phyloP scores from a whole-genome alignment of 257 asterid genomes.

The Scutellaria baicalensis region DNA sequence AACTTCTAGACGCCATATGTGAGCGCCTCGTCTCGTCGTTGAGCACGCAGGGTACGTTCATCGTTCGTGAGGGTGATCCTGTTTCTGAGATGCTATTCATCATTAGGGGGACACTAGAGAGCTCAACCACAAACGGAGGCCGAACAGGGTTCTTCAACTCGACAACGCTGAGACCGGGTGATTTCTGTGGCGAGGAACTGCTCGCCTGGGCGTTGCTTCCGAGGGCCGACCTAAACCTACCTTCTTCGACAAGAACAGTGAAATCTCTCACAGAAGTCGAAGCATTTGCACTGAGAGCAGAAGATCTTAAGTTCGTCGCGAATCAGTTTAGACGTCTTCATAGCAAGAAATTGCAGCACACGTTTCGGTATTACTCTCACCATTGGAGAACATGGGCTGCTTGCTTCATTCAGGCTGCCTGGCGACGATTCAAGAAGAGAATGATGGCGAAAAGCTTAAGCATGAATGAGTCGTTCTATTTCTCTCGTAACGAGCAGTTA shows the following conservation, averaged over 20 bases:
- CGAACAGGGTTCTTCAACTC: constrained; percentile 74
- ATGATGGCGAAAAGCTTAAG: constrained; percentile 33
- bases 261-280: constrained; percentile 65
- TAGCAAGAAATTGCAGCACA: constrained; percentile 76
- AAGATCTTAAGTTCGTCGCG: constrained; percentile 78
- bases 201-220: constrained; percentile 87
- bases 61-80: constrained; percentile 92
- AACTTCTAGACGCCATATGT: constrained; percentile 79
- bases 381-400: constrained; percentile 92
- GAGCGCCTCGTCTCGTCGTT: constrained; percentile 74
- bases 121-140: constrained; percentile 90
- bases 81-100: constrained; percentile 71
- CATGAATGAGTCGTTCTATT: constrained; percentile 41
- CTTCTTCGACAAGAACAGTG: constrained; percentile 83
- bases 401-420: constrained; percentile 72
- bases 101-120: constrained; percentile 67
- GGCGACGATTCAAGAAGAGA: constrained; percentile 59
- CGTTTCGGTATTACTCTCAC: constrained; percentile 69
- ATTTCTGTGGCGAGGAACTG: constrained; percentile 80
- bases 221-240: constrained; percentile 47
- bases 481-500: constrained; percentile 16
- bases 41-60: constrained; percentile 67
- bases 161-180: constrained; percentile 54
- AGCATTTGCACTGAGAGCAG: constrained; percentile 74
- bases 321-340: constrained; percentile 82